Evolutionary conservation across 2,329 filamentous ascomycete genomes (phyloP).

Genomic region (Emydomyces testavorans): DNA sequence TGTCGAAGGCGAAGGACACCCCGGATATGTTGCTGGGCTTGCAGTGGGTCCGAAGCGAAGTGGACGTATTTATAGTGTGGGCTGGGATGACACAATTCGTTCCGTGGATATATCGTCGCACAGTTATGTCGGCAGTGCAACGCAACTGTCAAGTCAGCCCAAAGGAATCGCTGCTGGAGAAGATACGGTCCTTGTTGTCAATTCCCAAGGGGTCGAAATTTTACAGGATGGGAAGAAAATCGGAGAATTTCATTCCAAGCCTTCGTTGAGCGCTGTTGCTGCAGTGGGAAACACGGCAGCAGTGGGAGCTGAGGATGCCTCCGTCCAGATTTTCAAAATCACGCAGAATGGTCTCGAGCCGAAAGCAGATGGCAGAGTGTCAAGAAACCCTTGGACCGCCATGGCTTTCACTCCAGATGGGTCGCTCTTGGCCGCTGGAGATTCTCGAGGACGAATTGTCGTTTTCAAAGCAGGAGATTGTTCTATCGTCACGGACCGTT

Average conservation of each 20-base stretch:
- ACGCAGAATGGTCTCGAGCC: slow-evolving; percentile 47
- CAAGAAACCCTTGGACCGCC: slow-evolving; percentile 60
- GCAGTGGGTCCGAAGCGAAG: slow-evolving; percentile 41
- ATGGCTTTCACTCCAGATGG: slow-evolving; percentile 75
- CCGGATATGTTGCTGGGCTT: slow-evolving; percentile 75
- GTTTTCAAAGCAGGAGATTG: slow-evolving; percentile 60
- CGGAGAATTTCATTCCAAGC: slow-evolving; percentile 50
- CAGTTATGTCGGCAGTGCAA: slow-evolving; percentile 59
- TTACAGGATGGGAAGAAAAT: slow-evolving; percentile 48
- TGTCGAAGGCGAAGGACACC: slow-evolving; percentile 70
- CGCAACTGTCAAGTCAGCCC: slow-evolving; percentile 66
- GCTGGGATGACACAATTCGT: slow-evolving; percentile 87
- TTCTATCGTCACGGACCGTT: slow-evolving; percentile 66
- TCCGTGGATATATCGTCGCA: slow-evolving; percentile 62
- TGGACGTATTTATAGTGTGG: slow-evolving; percentile 66
- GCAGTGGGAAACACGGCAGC: slow-evolving; percentile 58
- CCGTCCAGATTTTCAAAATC: slow-evolving; percentile 61
- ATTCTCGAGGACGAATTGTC: slow-evolving; percentile 73
- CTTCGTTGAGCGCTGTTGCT: slow-evolving; percentile 59
- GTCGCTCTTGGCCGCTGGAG: slow-evolving; percentile 68
- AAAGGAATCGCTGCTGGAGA: slow-evolving; percentile 54
- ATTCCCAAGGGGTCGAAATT: slow-evolving; percentile 48
- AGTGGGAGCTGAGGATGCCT: slow-evolving; percentile 63
- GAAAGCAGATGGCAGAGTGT: slow-evolving; percentile 51
- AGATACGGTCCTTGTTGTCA: slow-evolving; percentile 47